Conservation (phyloP, 768 basidiomycete species). For the Suillus americanus region DNA sequence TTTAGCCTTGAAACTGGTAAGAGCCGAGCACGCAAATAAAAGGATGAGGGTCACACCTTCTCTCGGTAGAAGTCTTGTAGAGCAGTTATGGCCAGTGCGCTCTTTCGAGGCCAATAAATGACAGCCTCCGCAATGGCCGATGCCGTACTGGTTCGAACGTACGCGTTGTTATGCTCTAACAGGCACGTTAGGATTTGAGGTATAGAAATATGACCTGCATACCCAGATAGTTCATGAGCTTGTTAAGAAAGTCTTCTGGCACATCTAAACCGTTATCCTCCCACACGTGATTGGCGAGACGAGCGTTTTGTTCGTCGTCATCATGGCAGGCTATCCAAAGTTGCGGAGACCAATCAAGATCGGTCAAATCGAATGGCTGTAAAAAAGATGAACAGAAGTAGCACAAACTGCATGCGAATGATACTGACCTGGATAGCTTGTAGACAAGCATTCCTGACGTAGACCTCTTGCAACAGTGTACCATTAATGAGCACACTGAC, state of each 20-base stretch:
- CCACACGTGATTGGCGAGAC: conserved; percentile 82
- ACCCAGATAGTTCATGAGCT: conserved; percentile 73
- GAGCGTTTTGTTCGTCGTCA: conserved; percentile 83
- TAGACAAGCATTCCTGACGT: conserved; percentile 86
- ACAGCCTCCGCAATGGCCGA: conserved; percentile 76
- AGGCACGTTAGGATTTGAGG: not conserved
- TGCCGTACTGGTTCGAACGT: conserved; percentile 75
- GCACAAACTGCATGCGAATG: not conserved
- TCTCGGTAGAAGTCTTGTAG: conserved; percentile 80
- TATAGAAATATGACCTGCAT: conserved; percentile 15
- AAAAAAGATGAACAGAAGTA: conserved; percentile 1
- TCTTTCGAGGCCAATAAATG: conserved; percentile 64
- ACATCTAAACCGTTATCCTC: conserved; percentile 95
- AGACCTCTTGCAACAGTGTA: conserved; percentile 81
- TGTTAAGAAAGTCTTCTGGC: conserved; percentile 56
- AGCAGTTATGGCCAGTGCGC: conserved; percentile 44
- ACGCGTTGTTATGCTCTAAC: conserved; percentile 74
- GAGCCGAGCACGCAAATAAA: not conserved
- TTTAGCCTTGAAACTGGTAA: conserved; percentile 55
- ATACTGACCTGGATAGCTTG: conserved; percentile 78
- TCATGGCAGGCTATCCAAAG: conserved; percentile 90
- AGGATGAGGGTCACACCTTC: conserved; percentile 48
- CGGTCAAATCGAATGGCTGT: conserved; percentile 92
- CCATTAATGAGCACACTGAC: conserved; percentile 65
- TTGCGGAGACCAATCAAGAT: conserved; percentile 88